Evolutionary conservation across 495 filamentous ascomycete species (phyloP), one percentile per base, ranked within the genome.

Genomic region (Oleoguttula mirabilis): DNA sequence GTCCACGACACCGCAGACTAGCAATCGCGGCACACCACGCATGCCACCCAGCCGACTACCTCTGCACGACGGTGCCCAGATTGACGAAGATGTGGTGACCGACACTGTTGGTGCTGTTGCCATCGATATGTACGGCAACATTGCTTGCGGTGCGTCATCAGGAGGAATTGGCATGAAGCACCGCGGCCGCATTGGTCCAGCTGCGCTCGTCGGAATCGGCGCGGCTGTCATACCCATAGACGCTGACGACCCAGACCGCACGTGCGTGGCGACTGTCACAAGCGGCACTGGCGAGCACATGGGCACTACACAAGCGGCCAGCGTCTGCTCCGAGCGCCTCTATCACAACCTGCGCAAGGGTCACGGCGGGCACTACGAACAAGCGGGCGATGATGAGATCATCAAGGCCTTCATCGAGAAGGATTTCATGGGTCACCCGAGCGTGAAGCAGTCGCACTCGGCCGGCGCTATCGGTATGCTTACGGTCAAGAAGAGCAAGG

Each of bases 161-260:
- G 90, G 90, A n/a, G 90, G 90, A 5, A 96, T 96, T 49, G 92
- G 92, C 12, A 94, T 98, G 87, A 98, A 98, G 54, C 86, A 90
- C 61, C 71, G 75, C 34, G 90, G 90, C 19, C 77, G 90, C 32
- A 70, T 93, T 53, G 90, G 90, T 2, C 90, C 90, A 24, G 90
- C 90, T 17, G 90, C 90, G 5, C 67, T 98, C 10, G 82, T 95
- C 16, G 88, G 88, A 10, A 72, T 98, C 38, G 90, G 90, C 31
- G 87, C 87, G 12, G 76, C 80, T 39, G 80, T 95, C 10, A 71
- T 92, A n/a, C 87, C 87, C 0, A 60, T 67, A 11, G 72, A 80
- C 28, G 64, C 66, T 2, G 68, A 73, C 27, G 80, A 84, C 51
- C 57, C 66, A 2, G 72, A 82, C 0, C 57, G 64, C 19, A 70